Evolutionary conservation across 371 early-diverging fungal genomes (phyloP).

Genomic region (Mucor indicus): DNA sequence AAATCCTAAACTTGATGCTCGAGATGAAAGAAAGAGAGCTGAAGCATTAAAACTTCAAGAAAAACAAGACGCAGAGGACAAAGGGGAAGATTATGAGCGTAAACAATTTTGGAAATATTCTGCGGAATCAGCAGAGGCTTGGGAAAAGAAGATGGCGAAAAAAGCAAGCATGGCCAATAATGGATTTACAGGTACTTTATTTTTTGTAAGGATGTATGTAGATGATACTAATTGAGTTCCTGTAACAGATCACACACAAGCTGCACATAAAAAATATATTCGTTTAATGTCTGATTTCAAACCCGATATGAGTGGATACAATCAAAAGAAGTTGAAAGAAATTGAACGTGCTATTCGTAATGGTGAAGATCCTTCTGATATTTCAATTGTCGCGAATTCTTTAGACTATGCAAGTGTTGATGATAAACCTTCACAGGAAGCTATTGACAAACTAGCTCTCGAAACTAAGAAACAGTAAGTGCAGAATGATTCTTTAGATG

Average conservation of each 20-base stretch:
- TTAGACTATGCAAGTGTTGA: constrained; percentile 64
- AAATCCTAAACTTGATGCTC: constrained; percentile 64
- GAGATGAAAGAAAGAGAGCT: constrained; percentile 64
- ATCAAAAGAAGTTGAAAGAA: constrained; percentile 59
- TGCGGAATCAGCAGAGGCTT: constrained; percentile 82
- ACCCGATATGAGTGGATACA: constrained; percentile 78
- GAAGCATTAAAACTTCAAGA: constrained; percentile 72
- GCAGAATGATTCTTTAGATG: neutral
- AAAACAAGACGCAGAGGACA: constrained; percentile 62
- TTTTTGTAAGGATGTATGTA: neutral
- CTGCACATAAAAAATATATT: constrained; percentile 85
- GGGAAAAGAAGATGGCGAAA: constrained; percentile 77
- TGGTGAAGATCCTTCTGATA: constrained; percentile 45
- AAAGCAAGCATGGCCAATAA: constrained; percentile 64
- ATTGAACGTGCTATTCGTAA: constrained; percentile 36
- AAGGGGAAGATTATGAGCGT: constrained; percentile 82
- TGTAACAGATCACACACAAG: constrained; percentile 71
- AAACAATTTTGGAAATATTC: constrained; percentile 80
- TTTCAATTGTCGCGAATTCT: constrained; percentile 68
- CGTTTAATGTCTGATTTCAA: constrained; percentile 74
- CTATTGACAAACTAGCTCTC: constrained; percentile 70
- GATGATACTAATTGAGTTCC: neutral
- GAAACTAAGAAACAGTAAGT: constrained; percentile 79
- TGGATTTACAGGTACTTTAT: constrained; percentile 73
- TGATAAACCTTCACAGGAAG: constrained; percentile 60